Base-by-base conservation (phyloP, 1,139 yeast genomes). In the Saccharomyces uvarum region DNA sequence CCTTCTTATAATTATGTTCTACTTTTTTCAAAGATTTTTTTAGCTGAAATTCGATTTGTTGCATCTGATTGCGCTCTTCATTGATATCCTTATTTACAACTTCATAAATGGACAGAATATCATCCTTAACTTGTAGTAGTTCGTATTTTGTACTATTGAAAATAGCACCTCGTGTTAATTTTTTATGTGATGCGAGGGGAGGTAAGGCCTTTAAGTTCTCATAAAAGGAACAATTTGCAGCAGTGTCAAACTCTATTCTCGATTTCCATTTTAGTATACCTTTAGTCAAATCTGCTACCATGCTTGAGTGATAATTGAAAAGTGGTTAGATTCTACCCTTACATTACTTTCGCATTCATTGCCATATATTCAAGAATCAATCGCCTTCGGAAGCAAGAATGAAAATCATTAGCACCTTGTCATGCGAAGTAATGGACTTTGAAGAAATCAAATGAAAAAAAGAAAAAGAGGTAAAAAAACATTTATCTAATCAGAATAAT, bases 21-120 rank as follows among this genome's bases (percentile, higher is more conserved):
- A 68, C 53, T 51, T 56, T 63, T 52, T 56, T 59, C 6, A 58
- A 50, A 6, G 70, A 64, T 11, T 54, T 54, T 42, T 59, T 63
- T 33, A 67, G 47, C 48, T 63, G 63, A 11, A 47, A 31, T 46
- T 66, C 67, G 11, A 67, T 58, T 27, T 55, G 50, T 21, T 57
- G 60, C 47, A 60, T 63, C 55, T 67, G 71, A 27, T 52, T 55
- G 31, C 55, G 49, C 51, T 68, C 71, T 9, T 56, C 49, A 6
- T 55, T 51, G 2, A 67, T 56, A 51, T 68, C 71, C 13, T 54
- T 56, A n/a, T 52, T 50, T 7, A 68, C 57, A 14, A 56, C 54
- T 11, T 54, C 53, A 54, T 63, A 60, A 24, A 67, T 56, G 5
- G 53, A 47, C 2, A 27, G 32, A 8, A 67, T 51, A 51, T 66